Evolutionary conservation across 169 alveolate genomes (phyloP), one percentile per base, ranked within the genome.

Genomic region (Cytauxzoon felis): DNA sequence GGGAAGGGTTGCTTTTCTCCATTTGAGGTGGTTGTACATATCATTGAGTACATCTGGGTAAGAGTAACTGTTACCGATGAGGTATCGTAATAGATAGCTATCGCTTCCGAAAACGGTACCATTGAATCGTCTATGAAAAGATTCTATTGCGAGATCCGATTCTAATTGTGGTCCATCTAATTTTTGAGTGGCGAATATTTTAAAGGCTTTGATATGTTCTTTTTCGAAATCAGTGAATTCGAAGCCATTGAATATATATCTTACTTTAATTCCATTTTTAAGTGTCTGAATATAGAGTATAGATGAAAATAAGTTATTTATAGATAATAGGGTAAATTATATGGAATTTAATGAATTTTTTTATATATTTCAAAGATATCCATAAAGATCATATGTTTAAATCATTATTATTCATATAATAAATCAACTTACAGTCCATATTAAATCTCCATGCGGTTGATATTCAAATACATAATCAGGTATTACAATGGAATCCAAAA

Each of bases 1-100:
- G 23, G 90, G 90, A 21, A 83, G 82, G n/a, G 81, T 83, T 33
- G 50, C 56, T 27, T 72, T 53, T 47, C 90, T 60, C 90, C 90
- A 83, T 26, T 63, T 54, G 26, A 83, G 47, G 61, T 83, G 78
- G 50, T 79, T 76, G 30, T 66, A 32, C 86, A 83, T 79, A 52
- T 83, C 90, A 19, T 65, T 45, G 41, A 72, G 57, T 19, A 80
- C 72, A 16, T 57, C 57, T 27, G 64, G 80, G 72, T 48, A 73
- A 34, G 49, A 40, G 61, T 61, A 84, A 26, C 50, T 78, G 50
- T 84, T 84, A 65, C 91, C 87, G 45, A 73, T 80, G 38, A 84
- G 60, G 45, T 73, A 84, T 29, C 91, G 69, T 40, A 84, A 66
- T 40, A 84, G 61, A 50, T 84, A 84, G 32, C 83, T 81, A 18